Conservation (phyloP, 345 rosid species). For the Stellera chamaejasme region DNA sequence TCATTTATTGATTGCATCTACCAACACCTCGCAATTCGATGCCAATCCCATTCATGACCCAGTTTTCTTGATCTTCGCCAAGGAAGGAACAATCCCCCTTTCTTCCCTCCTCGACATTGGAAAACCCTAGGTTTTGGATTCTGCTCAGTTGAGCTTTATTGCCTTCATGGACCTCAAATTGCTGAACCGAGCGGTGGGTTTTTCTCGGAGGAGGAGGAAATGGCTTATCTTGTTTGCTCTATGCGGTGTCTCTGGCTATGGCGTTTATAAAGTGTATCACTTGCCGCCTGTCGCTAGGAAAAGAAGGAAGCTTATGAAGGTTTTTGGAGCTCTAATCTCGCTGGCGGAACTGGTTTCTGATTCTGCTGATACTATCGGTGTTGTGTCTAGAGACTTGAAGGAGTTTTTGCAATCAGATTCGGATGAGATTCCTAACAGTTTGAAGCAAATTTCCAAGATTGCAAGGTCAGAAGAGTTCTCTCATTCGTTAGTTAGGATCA, state of each 20-base stretch:
- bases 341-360: slow-evolving; percentile 67
- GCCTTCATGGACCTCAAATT: slow-evolving; percentile 47
- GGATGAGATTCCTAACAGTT: slow-evolving; percentile 72
- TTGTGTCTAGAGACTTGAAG: slow-evolving; percentile 66
- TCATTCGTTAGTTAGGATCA: slow-evolving; percentile 42
- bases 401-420: slow-evolving; percentile 65
- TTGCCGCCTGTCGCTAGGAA: slow-evolving; percentile 52
- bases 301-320: slow-evolving; percentile 52
- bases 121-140: slow-evolving; percentile 3
- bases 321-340: slow-evolving; percentile 49
- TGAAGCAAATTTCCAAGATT: slow-evolving; percentile 81
- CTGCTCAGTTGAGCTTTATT: slow-evolving; percentile 15
- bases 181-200: slow-evolving; percentile 30
- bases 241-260: slow-evolving; percentile 66
- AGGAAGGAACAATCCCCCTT: neutral
- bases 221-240: slow-evolving; percentile 52
- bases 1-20: no score
- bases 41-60: neutral
- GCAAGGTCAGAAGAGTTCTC: slow-evolving; percentile 55
- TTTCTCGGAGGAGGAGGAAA: slow-evolving; percentile 47
- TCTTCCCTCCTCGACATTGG: neutral
- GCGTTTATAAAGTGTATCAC: slow-evolving; percentile 61
- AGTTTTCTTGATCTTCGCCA: slow-evolving; percentile 8
- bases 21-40: no score
- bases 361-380: slow-evolving; percentile 48